phyloP scores from a whole-genome alignment of 2,329 filamentous ascomycete species.

The Drechmeria coniospora region DNA sequence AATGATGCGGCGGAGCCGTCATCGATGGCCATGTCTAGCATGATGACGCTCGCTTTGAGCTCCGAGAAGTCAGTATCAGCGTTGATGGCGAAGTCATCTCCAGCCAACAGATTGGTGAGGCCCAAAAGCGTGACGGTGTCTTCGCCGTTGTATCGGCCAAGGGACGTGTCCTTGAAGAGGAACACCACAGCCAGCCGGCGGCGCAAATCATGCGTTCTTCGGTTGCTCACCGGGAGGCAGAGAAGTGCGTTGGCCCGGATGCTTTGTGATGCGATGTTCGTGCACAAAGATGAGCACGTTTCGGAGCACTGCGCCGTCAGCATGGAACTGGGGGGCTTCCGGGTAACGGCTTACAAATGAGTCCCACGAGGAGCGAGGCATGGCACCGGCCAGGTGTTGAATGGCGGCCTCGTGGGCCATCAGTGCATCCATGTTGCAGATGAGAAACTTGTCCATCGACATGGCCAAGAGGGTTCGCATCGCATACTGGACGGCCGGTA shows the following conservation, averaged over 20 bases:
- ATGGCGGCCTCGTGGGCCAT: slow-evolving; percentile 26
- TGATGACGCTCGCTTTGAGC: slow-evolving; percentile 46
- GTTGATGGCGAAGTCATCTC: slow-evolving; percentile 34
- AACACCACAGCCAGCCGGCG: slow-evolving; percentile 51
- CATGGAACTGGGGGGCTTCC: slow-evolving; percentile 1
- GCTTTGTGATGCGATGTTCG: slow-evolving; percentile 27
- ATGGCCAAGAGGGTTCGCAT: slow-evolving; percentile 36
- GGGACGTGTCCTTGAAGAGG: slow-evolving; percentile 35
- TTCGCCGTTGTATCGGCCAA: slow-evolving; percentile 25
- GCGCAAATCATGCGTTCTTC: slow-evolving; percentile 41
- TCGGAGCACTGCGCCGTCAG: slow-evolving; percentile 28
- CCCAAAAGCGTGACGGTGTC: slow-evolving; percentile 24
- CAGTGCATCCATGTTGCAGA: slow-evolving; percentile 25
- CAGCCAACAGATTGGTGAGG: slow-evolving; percentile 29
- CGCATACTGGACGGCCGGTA: slow-evolving; percentile 21
- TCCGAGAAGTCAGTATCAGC: slow-evolving; percentile 50
- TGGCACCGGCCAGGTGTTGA: slow-evolving; percentile 24
- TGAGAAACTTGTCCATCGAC: slow-evolving; percentile 35
- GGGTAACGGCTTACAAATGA: slow-evolving; percentile 26
- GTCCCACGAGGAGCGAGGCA: slow-evolving; percentile 22
- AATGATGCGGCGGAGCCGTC: slow-evolving; percentile 28
- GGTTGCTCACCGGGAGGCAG: slow-evolving; percentile 38
- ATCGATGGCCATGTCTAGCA: slow-evolving; percentile 64
- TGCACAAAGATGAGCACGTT: slow-evolving; percentile 30
- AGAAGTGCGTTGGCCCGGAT: slow-evolving; percentile 43